Evolutionary conservation across 169 alveolate species (phyloP), one percentile per base, ranked within the genome.

Genomic region (Babesia ovis): DNA sequence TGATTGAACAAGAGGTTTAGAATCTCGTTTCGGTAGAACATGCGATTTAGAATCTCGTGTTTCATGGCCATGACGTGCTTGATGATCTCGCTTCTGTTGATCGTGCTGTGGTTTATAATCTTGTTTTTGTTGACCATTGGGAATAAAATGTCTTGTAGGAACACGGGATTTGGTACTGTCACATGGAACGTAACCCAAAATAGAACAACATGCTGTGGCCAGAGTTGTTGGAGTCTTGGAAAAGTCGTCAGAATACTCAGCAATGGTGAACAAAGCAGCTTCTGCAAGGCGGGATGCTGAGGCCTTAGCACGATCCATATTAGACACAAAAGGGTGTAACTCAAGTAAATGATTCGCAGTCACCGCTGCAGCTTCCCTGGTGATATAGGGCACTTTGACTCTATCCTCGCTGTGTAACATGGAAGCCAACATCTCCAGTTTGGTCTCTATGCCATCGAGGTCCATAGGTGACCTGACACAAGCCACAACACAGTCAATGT

Each of bases 351-450:
- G 68, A 56, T 51, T 53, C 27, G 83, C 83, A 0, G 83, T 53
- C 29, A 72, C 8, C n/a, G 83, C 83, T 8, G 83, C 72, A 0
- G 83, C 72, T 31, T 72, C 83, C 22, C 74, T 23, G 6, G 83
- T 72, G 53, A 72, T 60, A 25, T 72, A 72, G 3, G 83, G 83
- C 23, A 53, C 39, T 29, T 62, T 72, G 2, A 64, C 25, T 8
- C n/a, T 22, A 5, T n/a, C 8, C 35, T 35, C 62, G 20, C 61
- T 64, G 74, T 64, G 50, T 4, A 64, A 46, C 74, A 64, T 46
- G 32, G 62, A 3, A 1, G 74, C 61, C 53, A 64, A 32, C 62
- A 64, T 29, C 9, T 20, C 51, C 61, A 64, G 61, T 61, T 64
- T 64, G 12, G 0, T 16, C 51, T 64, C 54, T 29, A 64, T 64